Evolutionary conservation across 768 basidiomycete genomes (phyloP), one percentile per base, ranked within the genome.

Genomic region (Mycena galericulata): DNA sequence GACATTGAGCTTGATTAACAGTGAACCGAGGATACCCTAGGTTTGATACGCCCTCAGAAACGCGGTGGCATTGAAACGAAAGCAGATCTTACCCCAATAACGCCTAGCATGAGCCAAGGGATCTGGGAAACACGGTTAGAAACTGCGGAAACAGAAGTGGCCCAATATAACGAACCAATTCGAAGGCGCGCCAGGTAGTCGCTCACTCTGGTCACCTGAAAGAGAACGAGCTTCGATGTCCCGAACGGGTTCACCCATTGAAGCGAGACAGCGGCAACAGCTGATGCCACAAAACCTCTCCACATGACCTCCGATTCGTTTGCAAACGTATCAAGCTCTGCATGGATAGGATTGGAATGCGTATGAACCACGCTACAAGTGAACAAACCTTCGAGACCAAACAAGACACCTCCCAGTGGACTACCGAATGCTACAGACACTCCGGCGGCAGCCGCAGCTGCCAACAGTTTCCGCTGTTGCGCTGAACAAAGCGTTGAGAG

Each of bases 371-470:
- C 32, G 41, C 29, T 51, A 32, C 24, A 2, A 30, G 41, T 41
- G 20, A 47, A 49, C 71, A 59, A 57, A 84, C 87, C 89, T 84
- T 96, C 94, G 34, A 96, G 86, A 8, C 92, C 92, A 73, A 96
- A 96, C 10, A 96, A 79, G 0, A 96, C 94, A 12, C 94, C 94
- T 4, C 94, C 94, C 7, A 96, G 83, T 10, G 94, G 94, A 71
- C 92, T 93, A 41, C 94, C 94, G 77, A 96, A 96, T 17, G 94
- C 94, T 2, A 96, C 94, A 0, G 93, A 94, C 20, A 96, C 92
- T 49, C 94, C 94, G 2, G 94, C 94, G 0, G 93, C 91, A 3
- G 93, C 94, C 0, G 94, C 94, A 0, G 95, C 94, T 0, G 92
- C 91, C 15, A 96, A 80, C 30, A 96, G 79, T 75, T 93, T 93